Evolutionary conservation across 1,139 yeast species (phyloP).

Genomic region (Yamadazyma membranifaciens): DNA sequence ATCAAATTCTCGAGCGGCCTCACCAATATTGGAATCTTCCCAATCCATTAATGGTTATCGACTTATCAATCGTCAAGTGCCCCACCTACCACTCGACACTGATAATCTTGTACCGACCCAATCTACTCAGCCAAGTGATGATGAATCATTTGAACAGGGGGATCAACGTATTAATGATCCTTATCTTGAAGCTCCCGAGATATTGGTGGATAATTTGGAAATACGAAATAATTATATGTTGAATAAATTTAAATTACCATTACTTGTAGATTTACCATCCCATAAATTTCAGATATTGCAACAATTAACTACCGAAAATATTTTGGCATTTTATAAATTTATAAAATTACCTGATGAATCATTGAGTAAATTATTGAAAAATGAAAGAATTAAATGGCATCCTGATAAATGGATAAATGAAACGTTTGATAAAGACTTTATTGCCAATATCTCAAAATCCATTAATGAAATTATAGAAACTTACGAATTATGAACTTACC

Average conservation of each 20-base stretch:
- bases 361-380: slow-evolving; percentile 31
- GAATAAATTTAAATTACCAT: slow-evolving; percentile 19
- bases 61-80: slow-evolving; percentile 27
- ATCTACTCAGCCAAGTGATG: slow-evolving; percentile 28
- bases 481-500: slow-evolving; percentile 7
- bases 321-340: slow-evolving; percentile 24
- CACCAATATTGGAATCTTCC: slow-evolving; percentile 27
- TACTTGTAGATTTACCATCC: slow-evolving; percentile 13
- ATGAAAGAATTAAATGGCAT: slow-evolving; percentile 65
- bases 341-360: slow-evolving; percentile 17
- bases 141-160: slow-evolving; percentile 18
- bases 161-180: slow-evolving; percentile 42
- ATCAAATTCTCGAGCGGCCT: slow-evolving; percentile 27
- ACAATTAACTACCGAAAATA: slow-evolving; percentile 22
- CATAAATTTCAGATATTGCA: slow-evolving; percentile 18
- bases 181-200: slow-evolving; percentile 21
- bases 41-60: slow-evolving; percentile 33
- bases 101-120: slow-evolving; percentile 17
- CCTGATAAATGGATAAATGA: slow-evolving; percentile 55
- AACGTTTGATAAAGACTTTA: slow-evolving; percentile 22
- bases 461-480: slow-evolving; percentile 11
- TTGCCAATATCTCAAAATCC: slow-evolving; percentile 23
- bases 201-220: slow-evolving; percentile 2
- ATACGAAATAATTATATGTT: slow-evolving; percentile 17
- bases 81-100: slow-evolving; percentile 5